These are phyloP conservation scores for Lindgomyces ingoldianus DNA, from an alignment of 495 filamentous ascomycete species.

Conservation along the genomic window DNA sequence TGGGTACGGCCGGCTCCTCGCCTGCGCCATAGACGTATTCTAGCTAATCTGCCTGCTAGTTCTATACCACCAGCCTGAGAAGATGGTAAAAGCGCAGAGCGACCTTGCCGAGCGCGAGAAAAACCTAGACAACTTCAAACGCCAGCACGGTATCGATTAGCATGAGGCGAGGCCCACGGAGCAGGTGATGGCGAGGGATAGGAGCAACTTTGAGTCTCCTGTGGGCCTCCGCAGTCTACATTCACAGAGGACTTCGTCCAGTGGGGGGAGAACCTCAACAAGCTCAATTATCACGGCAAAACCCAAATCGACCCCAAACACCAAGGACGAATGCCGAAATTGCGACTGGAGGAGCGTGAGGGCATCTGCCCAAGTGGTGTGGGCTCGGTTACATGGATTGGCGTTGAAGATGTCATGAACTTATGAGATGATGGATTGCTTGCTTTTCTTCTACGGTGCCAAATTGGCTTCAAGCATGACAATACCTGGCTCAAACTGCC, in stretches of 20 bases:
- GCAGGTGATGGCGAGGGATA: conserved; percentile 17
- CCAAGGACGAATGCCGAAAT: conserved; percentile 19
- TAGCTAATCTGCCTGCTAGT: conserved; percentile 54
- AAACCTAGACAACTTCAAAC: conserved; percentile 96
- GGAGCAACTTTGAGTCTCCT: conserved; percentile 22
- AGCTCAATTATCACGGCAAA: conserved; percentile 24
- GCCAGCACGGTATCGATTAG: conserved; percentile 98
- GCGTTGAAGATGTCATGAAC: conserved; percentile 36
- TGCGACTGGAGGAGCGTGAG: conserved; percentile 25
- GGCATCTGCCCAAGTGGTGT: conserved; percentile 13
- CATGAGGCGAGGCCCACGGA: conserved; percentile 43
- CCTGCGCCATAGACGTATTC: neutral
- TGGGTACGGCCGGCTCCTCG: conserved; percentile 64
- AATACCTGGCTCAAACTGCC: neutral
- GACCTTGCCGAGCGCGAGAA: conserved; percentile 92
- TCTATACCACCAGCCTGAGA: conserved; percentile 97
- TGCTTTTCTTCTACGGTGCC: neutral
- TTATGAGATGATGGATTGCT: neutral
- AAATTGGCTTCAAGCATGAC: neutral
- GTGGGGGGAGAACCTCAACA: conserved; percentile 7
- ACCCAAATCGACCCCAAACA: neutral
- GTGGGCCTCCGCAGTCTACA: conserved; percentile 33
- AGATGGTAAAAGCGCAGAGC: conserved; percentile 90
- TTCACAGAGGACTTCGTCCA: conserved; percentile 6
- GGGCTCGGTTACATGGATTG: conserved; percentile 29